A percentile compares a stretch with the other conserved stretches of the same genome.
These are phyloP conservation scores for Rhizopogon salebrosus DNA, from an alignment of 768 basidiomycete species.

Conservation along the genomic window DNA sequence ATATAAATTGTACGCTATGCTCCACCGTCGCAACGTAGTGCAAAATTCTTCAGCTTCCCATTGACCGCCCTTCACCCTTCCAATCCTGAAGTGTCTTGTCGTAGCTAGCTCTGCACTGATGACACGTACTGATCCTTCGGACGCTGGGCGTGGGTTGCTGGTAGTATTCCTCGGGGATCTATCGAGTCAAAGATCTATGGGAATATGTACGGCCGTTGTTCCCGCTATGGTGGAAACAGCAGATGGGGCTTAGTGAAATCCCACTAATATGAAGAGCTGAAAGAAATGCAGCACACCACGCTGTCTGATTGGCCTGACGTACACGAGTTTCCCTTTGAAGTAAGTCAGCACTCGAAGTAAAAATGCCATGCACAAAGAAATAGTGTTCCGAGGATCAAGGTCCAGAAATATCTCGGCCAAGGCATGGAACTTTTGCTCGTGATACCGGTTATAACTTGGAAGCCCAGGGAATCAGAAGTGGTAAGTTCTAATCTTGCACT, in stretches of 20 bases:
- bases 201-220: conserved; percentile 1
- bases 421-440: no score
- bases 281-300: not conserved
- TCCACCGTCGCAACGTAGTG: not conserved
- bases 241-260: no score
- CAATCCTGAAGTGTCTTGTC: not conserved
- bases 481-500: not conserved
- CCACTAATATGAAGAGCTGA: not conserved
- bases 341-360: not conserved
- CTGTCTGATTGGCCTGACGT: not conserved
- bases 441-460: not conserved
- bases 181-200: not conserved
- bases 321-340: not conserved
- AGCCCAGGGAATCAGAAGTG: not conserved
- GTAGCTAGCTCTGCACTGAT: not conserved
- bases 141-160: not conserved
- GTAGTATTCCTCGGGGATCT: not conserved
- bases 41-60: not conserved
- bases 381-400: not conserved
- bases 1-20: no score
- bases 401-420: not conserved
- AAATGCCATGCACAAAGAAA: not conserved
- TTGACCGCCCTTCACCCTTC: not conserved
- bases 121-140: not conserved
- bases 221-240: conserved; percentile 4